Evolutionary conservation across 2,329 filamentous ascomycete species (phyloP).

Genomic region (Ceratocystiopsis brevicomis): DNA sequence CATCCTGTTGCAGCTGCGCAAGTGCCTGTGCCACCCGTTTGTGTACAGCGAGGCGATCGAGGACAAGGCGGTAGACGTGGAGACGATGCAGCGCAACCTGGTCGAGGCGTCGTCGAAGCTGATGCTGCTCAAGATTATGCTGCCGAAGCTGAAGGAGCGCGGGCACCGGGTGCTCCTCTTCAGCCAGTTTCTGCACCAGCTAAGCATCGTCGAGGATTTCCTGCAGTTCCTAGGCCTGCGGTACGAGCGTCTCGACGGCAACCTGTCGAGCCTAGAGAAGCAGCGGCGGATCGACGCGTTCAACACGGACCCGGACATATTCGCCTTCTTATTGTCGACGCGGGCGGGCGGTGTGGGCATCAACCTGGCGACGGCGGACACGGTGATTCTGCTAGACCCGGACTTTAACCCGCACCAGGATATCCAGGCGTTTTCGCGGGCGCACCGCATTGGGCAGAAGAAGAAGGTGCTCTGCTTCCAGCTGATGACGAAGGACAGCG

Average conservation of each 20-base stretch:
- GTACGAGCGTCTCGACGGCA: slow-evolving; percentile 75
- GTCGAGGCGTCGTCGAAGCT: slow-evolving; percentile 86
- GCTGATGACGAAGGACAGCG: slow-evolving; percentile 71
- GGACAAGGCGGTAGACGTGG: slow-evolving; percentile 47
- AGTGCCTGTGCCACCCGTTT: slow-evolving; percentile 90
- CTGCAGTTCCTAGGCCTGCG: slow-evolving; percentile 52
- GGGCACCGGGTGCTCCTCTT: slow-evolving; percentile 89
- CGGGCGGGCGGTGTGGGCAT: slow-evolving; percentile 92
- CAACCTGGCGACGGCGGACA: slow-evolving; percentile 91
- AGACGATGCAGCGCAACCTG: slow-evolving; percentile 55
- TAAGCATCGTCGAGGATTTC: slow-evolving; percentile 87
- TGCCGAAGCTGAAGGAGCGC: slow-evolving; percentile 68
- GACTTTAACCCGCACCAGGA: slow-evolving; percentile 98
- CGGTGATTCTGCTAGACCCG: slow-evolving; percentile 90
- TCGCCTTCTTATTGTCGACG: slow-evolving; percentile 84
- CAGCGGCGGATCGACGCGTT: slow-evolving; percentile 88
- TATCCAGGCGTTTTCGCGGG: slow-evolving; percentile 82
- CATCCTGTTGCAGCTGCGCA: slow-evolving; percentile 85
- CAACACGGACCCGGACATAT: slow-evolving; percentile 68
- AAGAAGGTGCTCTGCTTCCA: slow-evolving; percentile 94
- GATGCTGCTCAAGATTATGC: slow-evolving; percentile 61
- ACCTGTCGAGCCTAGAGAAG: slow-evolving; percentile 62
- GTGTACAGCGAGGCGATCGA: slow-evolving; percentile 84
- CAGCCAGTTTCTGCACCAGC: slow-evolving; percentile 79
- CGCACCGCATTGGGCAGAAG: slow-evolving; percentile 89